Percentiles rank a stretch among this genome's conserved stretches.
Evolutionary conservation across 2,329 filamentous ascomycete species (phyloP).

Genomic region (Chalara sp.): DNA sequence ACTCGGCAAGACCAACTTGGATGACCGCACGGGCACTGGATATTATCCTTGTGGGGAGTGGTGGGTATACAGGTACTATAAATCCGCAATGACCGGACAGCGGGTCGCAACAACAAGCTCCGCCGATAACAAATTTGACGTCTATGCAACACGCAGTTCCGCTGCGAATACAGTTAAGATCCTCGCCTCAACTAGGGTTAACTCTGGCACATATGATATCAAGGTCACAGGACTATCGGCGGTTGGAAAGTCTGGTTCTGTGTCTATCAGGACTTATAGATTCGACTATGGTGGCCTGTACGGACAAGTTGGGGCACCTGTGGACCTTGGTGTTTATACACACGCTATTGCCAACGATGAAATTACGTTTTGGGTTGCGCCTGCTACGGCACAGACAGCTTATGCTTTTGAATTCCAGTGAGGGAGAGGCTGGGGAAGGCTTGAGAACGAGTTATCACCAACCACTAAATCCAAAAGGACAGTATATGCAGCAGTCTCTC

Average conservation of each 20-base stretch:
- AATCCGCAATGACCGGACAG: conserved; percentile 33
- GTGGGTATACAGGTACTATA: conserved; percentile 40
- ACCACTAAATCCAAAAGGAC: too few species aligned
- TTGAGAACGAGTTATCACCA: too few species aligned
- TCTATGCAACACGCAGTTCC: conserved; percentile 8
- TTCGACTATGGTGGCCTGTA: conserved; percentile 13
- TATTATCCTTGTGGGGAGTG: conserved; percentile 35
- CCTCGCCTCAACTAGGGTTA: conserved; percentile 1
- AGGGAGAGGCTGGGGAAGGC: too few species aligned
- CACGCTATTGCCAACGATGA: conserved; percentile 27
- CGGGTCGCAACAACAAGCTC: conserved; percentile 30
- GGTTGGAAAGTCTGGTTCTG: conserved; percentile 4
- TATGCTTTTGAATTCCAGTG: conserved; percentile 31
- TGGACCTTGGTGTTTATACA: conserved; percentile 21
- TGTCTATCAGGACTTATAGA: conserved; percentile 14
- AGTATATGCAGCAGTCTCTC: too few species aligned
- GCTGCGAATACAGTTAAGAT: conserved; percentile 2
- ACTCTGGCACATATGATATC: conserved; percentile 7
- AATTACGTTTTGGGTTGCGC: conserved; percentile 29
- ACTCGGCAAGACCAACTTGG: conserved; percentile 3
- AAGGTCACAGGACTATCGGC: conserved; percentile 2
- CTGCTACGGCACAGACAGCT: conserved; percentile 28
- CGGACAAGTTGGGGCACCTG: conserved; percentile 22
- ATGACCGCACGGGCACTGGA: conserved; percentile 13
- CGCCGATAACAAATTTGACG: conserved; percentile 7